Base-by-base conservation (phyloP, 2,329 filamentous ascomycete genomes). In the Tolypocladium ovalisporum region DNA sequence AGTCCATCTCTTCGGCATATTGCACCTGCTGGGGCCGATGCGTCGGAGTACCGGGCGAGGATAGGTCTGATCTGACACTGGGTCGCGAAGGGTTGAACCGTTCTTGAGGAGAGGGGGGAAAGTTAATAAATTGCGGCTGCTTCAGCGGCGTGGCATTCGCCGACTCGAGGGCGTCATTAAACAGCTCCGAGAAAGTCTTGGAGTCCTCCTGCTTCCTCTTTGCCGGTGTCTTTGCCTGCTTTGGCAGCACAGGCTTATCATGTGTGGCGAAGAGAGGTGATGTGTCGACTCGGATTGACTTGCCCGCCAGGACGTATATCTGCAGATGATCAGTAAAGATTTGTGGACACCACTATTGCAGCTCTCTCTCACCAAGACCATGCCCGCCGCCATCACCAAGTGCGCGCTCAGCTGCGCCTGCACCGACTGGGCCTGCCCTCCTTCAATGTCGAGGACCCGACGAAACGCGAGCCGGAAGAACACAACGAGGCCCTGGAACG, bases 1-100 rank as follows among this genome's bases (percentile, higher is more conserved):
- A 90, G 65, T 91, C 88, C 88, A 92, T 91, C 57, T 80, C 79
- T 42, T 87, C 81, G 1, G 73, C 74, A 57, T 79, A 73, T 10
- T 74, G 70, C 1, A 66, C 55, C 27, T 66, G 60, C 39, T 62
- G 61, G 2, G 58, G 42, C 34, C 44, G 61, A 35, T 61, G 58
- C 9, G 60, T 56, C 1, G 63, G 60, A 15, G 56, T 63, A 44
- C 61, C 59, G 2, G 63, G 57, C n/a, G 67, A 54, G 15, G 56
- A 59, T 17, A 34, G 57, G n/a, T n/a, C 42, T 5, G 61, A 54
- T n/a, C 53, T 66, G 7, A 53, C 8, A 12, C 9, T 24, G 2
- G 54, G 49, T 52, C 57, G 55, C 39, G 35, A 4, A 35, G 52
- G 22, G 27, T n/a, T 34, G 36, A 57, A 32, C 24, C 56, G 36